A percentile compares a stretch with the other conserved stretches of the same genome.
phyloP scores from a whole-genome alignment of 2,329 filamentous ascomycete genomes.

The Alternaria gansuensis region DNA sequence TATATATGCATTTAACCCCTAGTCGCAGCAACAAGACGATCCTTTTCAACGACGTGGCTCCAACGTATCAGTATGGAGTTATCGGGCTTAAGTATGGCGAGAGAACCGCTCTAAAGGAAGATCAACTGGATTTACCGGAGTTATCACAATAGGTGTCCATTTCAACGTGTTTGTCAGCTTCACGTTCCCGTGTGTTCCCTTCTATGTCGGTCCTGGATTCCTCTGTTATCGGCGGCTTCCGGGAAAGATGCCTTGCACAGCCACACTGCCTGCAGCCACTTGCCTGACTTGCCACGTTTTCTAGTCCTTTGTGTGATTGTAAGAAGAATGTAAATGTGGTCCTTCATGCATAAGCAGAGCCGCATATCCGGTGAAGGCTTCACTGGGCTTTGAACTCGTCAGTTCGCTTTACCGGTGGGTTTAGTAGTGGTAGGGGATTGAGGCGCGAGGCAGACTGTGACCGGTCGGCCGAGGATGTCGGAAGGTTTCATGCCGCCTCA shows the following conservation, averaged over 20 bases:
- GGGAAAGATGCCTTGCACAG: constrained; percentile 7
- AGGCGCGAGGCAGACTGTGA: neutral
- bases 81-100: neutral
- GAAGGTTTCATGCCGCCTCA: neutral
- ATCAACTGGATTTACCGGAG: neutral
- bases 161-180: neutral
- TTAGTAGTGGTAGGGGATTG: neutral
- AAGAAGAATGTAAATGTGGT: neutral
- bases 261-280: neutral
- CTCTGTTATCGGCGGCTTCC: neutral
- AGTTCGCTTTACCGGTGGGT: neutral
- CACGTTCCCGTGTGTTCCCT: neutral
- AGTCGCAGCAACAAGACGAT: neutral
- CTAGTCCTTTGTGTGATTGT: neutral
- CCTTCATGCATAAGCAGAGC: neutral
- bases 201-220: neutral
- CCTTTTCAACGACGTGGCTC: neutral
- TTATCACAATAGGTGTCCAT: neutral
- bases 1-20: neutral
- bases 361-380: constrained; percentile 4
- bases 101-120: neutral
- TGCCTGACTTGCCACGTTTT: neutral
- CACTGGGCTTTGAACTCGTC: neutral
- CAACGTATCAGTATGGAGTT: neutral
- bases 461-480: neutral